Conservation (phyloP, 345 rosid genomes). For the Angophora floribunda region DNA sequence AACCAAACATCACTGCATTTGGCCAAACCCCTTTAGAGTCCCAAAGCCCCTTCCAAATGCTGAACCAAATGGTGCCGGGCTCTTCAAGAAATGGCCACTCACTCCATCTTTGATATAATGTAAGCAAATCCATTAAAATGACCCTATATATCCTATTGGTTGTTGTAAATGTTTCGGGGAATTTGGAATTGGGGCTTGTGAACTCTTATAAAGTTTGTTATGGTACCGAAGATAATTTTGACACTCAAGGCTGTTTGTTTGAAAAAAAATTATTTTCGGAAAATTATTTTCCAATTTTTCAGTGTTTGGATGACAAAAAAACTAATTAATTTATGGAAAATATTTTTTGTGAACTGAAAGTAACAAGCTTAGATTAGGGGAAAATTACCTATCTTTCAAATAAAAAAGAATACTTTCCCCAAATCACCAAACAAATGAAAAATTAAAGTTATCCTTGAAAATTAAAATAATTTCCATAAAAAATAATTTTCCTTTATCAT, state of each 20-base stretch:
- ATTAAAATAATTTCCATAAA: neutral
- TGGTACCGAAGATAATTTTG: neutral
- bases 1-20: too few species aligned
- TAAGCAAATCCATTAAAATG: neutral
- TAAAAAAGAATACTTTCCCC: neutral
- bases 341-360: neutral
- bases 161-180: neutral
- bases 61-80: neutral
- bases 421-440: neutral
- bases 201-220: neutral
- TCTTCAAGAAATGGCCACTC: neutral
- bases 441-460: neutral
- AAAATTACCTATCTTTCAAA: neutral
- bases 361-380: neutral
- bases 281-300: neutral
- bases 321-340: neutral
- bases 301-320: neutral
- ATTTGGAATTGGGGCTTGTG: neutral
- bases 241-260: neutral
- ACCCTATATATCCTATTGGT: neutral
- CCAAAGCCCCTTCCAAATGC: too few species aligned
- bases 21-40: too few species aligned
- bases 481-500: too few species aligned
- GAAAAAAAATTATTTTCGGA: neutral
- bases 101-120: neutral